phyloP scores from a whole-genome alignment of 139 green algal genomes.

The Yamagishiella unicocca region DNA sequence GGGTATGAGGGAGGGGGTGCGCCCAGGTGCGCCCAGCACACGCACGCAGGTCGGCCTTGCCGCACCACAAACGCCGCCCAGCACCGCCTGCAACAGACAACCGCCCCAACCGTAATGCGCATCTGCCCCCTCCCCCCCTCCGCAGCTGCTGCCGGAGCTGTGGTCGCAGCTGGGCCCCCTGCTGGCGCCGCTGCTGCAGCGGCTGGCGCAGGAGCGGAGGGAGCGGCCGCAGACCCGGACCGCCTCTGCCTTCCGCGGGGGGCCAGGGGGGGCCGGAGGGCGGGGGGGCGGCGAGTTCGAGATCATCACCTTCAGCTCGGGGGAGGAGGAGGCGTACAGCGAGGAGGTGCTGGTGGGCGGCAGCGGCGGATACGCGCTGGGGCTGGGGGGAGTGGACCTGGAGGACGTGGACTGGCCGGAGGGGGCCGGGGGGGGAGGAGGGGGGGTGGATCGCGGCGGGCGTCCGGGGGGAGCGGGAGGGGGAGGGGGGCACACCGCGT shows the following conservation, averaged over 20 bases:
- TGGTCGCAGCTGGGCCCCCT: constrained; percentile 19
- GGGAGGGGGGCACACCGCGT: neutral
- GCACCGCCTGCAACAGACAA: neutral
- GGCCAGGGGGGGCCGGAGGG: no score
- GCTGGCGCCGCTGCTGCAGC: constrained; percentile 17
- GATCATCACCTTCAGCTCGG: constrained; percentile 12
- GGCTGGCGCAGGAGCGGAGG: neutral
- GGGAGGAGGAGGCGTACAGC: neutral
- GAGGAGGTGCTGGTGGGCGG: neutral
- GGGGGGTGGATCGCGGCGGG: no score
- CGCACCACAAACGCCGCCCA: no score
- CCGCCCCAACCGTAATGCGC: neutral
- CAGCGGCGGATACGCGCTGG: neutral
- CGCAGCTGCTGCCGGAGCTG: constrained; percentile 38
- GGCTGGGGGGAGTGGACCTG: neutral
- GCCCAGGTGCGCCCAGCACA: neutral
- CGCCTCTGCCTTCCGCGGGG: neutral
- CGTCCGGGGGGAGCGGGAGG: neutral
- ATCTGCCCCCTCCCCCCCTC: neutral
- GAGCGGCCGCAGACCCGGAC: neutral
- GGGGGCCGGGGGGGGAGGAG: no score
- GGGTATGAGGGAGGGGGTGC: neutral
- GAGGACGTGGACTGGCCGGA: no score
- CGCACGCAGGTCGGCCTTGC: no score
- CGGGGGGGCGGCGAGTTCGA: constrained; percentile 12